Evolutionary conservation across 257 asterid genomes (phyloP).

Genomic region (Gentiana macrophylla): DNA sequence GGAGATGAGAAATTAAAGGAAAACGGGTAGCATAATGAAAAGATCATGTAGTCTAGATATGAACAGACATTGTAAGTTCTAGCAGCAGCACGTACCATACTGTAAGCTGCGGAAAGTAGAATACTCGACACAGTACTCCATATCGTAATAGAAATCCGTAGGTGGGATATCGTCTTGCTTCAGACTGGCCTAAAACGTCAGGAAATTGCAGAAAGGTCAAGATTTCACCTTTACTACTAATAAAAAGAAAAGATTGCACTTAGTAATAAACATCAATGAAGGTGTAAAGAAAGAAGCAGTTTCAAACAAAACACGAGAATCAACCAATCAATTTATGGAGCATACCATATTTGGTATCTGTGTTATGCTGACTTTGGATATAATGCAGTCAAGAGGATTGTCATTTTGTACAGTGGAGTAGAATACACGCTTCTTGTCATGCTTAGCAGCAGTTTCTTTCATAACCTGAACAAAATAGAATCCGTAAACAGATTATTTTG

Average conservation of each 20-base stretch:
- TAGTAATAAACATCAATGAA: neutral
- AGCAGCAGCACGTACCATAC: constrained; percentile 33
- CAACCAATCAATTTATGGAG: constrained; percentile 1
- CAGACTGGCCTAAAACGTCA: constrained; percentile 32
- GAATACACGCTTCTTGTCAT: constrained; percentile 73
- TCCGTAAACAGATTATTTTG: constrained; percentile 4
- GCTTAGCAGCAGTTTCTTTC: constrained; percentile 45
- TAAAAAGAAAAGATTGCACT: neutral
- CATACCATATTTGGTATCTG: constrained; percentile 47
- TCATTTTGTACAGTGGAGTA: constrained; percentile 66
- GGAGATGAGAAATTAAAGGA: no score
- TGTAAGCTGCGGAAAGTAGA: constrained; percentile 57
- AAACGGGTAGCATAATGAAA: no score
- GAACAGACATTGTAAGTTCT: no score
- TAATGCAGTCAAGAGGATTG: constrained; percentile 69
- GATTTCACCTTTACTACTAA: constrained; percentile 7
- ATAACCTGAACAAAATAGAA: constrained; percentile 43
- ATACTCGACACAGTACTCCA: constrained; percentile 83
- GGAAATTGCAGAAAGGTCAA: constrained; percentile 6
- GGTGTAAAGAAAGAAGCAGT: neutral
- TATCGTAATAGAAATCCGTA: constrained; percentile 65
- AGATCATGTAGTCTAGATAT: no score
- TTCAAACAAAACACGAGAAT: neutral
- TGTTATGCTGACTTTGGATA: constrained; percentile 58
- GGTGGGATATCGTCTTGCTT: constrained; percentile 22